Conservation (phyloP, 2,329 filamentous ascomycete species). For the Mycocentrospora acerina region DNA sequence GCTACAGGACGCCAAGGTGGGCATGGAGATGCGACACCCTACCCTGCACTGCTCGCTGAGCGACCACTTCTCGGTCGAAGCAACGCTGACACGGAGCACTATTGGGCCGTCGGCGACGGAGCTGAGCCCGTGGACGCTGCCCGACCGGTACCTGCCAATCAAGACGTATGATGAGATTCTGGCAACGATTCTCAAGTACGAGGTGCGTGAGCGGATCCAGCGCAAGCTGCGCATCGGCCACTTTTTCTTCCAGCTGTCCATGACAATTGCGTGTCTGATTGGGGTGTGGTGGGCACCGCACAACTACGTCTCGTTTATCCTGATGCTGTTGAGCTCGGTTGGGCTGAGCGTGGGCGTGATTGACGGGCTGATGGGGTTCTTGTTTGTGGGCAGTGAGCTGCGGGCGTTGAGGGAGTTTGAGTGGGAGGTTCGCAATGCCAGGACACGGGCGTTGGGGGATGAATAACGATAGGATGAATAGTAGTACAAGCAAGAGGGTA, state of each 20-base stretch:
- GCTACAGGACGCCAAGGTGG: slow-evolving; percentile 70
- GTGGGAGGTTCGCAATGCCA: slow-evolving; percentile 69
- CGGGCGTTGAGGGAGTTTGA: slow-evolving; percentile 85
- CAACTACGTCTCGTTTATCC: slow-evolving; percentile 75
- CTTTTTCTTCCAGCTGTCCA: slow-evolving; percentile 66
- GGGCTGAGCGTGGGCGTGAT: slow-evolving; percentile 74
- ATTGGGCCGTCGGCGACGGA: slow-evolving; percentile 9
- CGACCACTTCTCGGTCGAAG: slow-evolving; percentile 91
- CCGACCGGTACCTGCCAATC: slow-evolving; percentile 45
- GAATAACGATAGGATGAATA: too few species aligned
- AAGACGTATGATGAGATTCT: slow-evolving; percentile 72
- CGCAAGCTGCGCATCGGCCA: slow-evolving; percentile 70
- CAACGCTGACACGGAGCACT: slow-evolving; percentile 58
- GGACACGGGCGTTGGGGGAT: slow-evolving; percentile 27
- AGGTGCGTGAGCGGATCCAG: slow-evolving; percentile 69
- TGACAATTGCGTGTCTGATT: slow-evolving; percentile 73
- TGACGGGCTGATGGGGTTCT: slow-evolving; percentile 79
- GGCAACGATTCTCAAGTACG: slow-evolving; percentile 67
- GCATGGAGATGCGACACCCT: slow-evolving; percentile 80
- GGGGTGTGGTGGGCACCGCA: slow-evolving; percentile 83
- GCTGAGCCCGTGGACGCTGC: slow-evolving; percentile 14
- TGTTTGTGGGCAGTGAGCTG: slow-evolving; percentile 85
- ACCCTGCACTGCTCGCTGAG: slow-evolving; percentile 81
- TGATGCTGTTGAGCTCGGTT: slow-evolving; percentile 78
- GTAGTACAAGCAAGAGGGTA: not conserved